Evolutionary conservation across 2,329 filamentous ascomycete species (phyloP), one percentile per base, ranked within the genome.

Genomic region (Exophiala aquamarina): DNA sequence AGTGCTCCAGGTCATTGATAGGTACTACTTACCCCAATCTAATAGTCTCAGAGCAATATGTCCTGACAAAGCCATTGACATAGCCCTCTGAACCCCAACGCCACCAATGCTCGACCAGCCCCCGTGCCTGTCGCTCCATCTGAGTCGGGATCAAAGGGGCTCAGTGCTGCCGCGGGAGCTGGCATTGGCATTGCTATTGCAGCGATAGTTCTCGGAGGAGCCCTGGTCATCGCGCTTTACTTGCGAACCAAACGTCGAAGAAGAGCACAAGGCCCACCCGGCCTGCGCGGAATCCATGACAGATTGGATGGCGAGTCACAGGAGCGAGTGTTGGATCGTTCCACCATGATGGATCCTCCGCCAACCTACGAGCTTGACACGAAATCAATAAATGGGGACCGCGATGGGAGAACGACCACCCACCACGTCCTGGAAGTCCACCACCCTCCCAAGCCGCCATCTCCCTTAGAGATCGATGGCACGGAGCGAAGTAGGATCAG

Each of bases 1-100:
- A 19, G 78, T 83, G 2, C 63, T 80, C 3, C 79, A 82, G 56
- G 68, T 82, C 11, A 70, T 82, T 29, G 79, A 86, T 59, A 70
- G 71, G 77, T 78, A 64, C 61, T 26, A 11, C 6, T n/a, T 26
- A 26, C 11, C 6, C 11, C 23, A 6, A 6, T 73, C 64, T 2
- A 23, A 18, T 18, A 9, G 36, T 26, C 14, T 20, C 14, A 15
- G 14, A 21, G 20, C 7, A 10, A 15, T 14, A 19, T n/a, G 15
- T 19, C n/a, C 23, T 20, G 18, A 36, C 4, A 41, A 29, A 18
- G 19, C 14, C n/a, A 28, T 36, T 28, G 9, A 11, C 11, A 26
- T 23, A 54, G 46, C 26, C 44, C 46, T 41, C 38, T 51, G 42
- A 49, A 51, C 23, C 52, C 51, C 44, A 50, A 58, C 35, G 50